Base-by-base conservation (phyloP, 2,329 filamentous ascomycete species). In the Parafenestella ontariensis region DNA sequence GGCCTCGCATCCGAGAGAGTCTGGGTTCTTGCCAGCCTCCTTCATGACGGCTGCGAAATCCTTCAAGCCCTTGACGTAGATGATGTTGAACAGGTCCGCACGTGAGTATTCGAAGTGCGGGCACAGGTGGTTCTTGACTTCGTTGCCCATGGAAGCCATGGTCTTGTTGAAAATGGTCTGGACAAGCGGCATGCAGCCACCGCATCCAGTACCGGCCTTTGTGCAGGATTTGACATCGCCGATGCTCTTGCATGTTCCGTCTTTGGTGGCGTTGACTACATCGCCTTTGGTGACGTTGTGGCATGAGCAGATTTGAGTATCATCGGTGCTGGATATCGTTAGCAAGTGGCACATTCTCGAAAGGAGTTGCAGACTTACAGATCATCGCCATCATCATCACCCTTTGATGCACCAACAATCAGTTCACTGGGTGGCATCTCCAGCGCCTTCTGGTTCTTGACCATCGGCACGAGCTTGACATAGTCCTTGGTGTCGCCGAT, bases 401-500 rank as follows among this genome's bases (percentile, higher is more conserved):
- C 86, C 62, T 88, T 90, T 62, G 86, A 85, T 0, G 88, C 86
- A 0, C 92, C 92, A 2, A 96, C 79, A 59, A 96, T 96, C 51
- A 96, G 87, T 72, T 96, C 87, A 44, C 89, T 87, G 0, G 92
- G 92, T 0, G 91, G 86, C 0, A 91, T 80, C 13, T 96, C 90
- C 1, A 96, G 82, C 58, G 83, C 81, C 72, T 93, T 96, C 70
- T 92, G 89, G 61, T 85, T 88, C 78, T 93, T 96, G 49, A 95
- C 91, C 82, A 96, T 87, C 1, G 91, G 89, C 1, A 96, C 90
- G 20, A 96, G 79, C 74, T 94, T 96, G 77, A 96, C 85, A 69
- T 96, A 96, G 77, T 96, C 92, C 59, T 85, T 89, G 0, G 91
- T 96, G 68, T 96, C 92, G 34, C 92, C 93, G 57, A 96, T 95